A percentile compares a stretch with the other conserved stretches of the same genome.
These are phyloP conservation scores for Coemansia sp. DNA, from an alignment of 192 early-diverging fungal genomes.

Conservation along the genomic window DNA sequence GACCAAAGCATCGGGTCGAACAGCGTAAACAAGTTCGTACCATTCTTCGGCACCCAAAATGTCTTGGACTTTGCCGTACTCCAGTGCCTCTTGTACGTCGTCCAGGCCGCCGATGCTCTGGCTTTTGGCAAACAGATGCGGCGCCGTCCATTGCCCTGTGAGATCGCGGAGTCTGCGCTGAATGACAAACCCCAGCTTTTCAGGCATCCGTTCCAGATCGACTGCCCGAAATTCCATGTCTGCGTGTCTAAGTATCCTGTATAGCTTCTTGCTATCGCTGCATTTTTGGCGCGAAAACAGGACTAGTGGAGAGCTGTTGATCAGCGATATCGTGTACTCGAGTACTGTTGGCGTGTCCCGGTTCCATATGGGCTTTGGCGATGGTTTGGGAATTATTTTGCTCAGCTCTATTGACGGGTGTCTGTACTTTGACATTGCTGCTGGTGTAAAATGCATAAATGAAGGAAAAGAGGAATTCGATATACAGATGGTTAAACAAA, in stretches of 20 bases:
- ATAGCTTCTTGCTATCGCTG: slow-evolving; percentile 14
- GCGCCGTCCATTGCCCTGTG: slow-evolving; percentile 46
- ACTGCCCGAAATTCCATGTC: slow-evolving; percentile 22
- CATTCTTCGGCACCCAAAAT: slow-evolving; percentile 22
- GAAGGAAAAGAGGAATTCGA: not conserved
- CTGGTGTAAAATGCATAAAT: not conserved
- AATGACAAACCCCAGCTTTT: slow-evolving; percentile 20
- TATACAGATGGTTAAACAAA: not conserved
- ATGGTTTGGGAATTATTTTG: slow-evolving; percentile 31
- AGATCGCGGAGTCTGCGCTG: slow-evolving; percentile 44
- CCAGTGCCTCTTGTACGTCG: slow-evolving; percentile 12
- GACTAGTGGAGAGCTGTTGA: slow-evolving; percentile 39
- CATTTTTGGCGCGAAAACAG: slow-evolving; percentile 38
- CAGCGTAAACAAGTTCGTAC: slow-evolving; percentile 35
- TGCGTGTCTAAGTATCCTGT: slow-evolving; percentile 5
- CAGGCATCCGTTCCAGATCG: slow-evolving; percentile 22
- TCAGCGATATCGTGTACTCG: slow-evolving; percentile 24
- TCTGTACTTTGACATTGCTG: slow-evolving; percentile 17
- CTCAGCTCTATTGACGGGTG: slow-evolving; percentile 33
- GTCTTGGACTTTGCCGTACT: slow-evolving; percentile 15
- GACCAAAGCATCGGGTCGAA: slow-evolving; percentile 28
- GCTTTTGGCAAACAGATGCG: slow-evolving; percentile 42
- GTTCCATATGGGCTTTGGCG: slow-evolving; percentile 25
- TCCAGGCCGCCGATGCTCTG: slow-evolving; percentile 33
- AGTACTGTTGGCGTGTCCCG: slow-evolving; percentile 32